phyloP scores from a whole-genome alignment of 352 stramenopile species.

The Phytophthora chlamydospora region DNA sequence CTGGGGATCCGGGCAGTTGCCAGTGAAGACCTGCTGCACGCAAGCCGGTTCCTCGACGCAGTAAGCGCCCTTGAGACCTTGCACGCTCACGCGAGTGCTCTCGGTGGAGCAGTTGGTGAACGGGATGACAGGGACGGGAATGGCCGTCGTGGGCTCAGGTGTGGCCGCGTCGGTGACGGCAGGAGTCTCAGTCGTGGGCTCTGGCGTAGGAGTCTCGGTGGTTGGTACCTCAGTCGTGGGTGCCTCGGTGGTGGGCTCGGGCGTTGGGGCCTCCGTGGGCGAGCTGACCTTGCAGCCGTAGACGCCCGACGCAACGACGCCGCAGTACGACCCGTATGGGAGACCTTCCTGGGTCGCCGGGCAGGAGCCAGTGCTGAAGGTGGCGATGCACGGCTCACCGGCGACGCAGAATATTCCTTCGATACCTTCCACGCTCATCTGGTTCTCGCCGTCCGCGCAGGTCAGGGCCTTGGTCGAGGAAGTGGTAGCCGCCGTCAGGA shows the following conservation, averaged over 20 bases:
- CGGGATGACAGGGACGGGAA: constrained; percentile 8
- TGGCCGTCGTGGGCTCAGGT: not conserved
- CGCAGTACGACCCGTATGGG: constrained; percentile 42
- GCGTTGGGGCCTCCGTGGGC: not conserved
- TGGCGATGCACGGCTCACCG: constrained; percentile 32
- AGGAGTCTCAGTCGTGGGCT: not conserved
- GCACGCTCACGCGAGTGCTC: constrained; percentile 33
- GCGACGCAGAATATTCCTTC: constrained; percentile 38
- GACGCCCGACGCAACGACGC: constrained; percentile 36
- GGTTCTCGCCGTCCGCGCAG: constrained; percentile 24
- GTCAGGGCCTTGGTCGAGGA: constrained; percentile 16
- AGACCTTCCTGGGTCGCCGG: constrained; percentile 32
- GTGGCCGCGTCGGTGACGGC: too few relatives aligned
- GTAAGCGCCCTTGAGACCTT: constrained; percentile 48
- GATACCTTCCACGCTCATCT: constrained; percentile 45
- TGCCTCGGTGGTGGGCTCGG: not conserved
- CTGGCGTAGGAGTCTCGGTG: constrained; percentile 2
- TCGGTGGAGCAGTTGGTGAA: constrained; percentile 18
- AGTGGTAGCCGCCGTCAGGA: constrained; percentile 20
- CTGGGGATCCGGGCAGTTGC: constrained; percentile 48
- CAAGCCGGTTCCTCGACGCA: constrained; percentile 46
- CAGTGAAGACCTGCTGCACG: constrained; percentile 32
- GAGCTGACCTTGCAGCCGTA: constrained; percentile 40
- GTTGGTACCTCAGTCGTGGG: constrained; percentile 4
- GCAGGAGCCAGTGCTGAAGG: constrained; percentile 31